Base-by-base conservation (phyloP, 2,329 filamentous ascomycete species). In the Zymoseptoria passerinii region DNA sequence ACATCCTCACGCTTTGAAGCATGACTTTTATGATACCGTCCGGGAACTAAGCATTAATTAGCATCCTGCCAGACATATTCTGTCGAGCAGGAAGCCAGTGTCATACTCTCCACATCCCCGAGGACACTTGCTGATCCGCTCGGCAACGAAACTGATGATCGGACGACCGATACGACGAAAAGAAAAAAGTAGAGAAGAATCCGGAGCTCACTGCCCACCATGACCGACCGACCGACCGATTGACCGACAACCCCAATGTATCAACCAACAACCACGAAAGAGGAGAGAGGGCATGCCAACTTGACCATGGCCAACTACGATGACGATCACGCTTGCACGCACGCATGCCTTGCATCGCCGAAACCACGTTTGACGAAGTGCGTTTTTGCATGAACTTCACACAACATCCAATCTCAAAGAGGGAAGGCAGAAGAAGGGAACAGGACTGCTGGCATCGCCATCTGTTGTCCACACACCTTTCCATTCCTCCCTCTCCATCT, bases 141-240 rank as follows among this genome's bases (percentile, higher is more conserved):
- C 29, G 49, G 28, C 28, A 54, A 58, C 49, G 57, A 58, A 44
- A 54, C 53, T 62, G 55, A 62, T 58, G 60, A 62, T 62, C 60
- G 60, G 55, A 62, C 58, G 60, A 62, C 59, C 60, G 58, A 60
- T 54, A 62, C 48, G 60, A 62, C 55, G 60, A 62, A 56, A 58
- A 62, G 57, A 50, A 53, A 61, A 61, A 59, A 62, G 60, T 62
- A 62, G 60, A 60, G 60, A 62, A 62, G 60, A 61, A 58, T 57
- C 40, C 27, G 58, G 60, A 62, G 60, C 60, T 62, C 60, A 51
- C 60, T 61, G 59, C 59, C 57, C 59, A 56, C 52, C 58, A 53
- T 35, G 29, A 27, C 28, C 53, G 53, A 56, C 48, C 19, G 23
- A 55, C 40, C 53, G 54, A 61, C 52, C 23, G 54, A 61, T 6